Evolutionary conservation across 352 stramenopile genomes (phyloP).

Genomic region (Phytophthora cryptogea): DNA sequence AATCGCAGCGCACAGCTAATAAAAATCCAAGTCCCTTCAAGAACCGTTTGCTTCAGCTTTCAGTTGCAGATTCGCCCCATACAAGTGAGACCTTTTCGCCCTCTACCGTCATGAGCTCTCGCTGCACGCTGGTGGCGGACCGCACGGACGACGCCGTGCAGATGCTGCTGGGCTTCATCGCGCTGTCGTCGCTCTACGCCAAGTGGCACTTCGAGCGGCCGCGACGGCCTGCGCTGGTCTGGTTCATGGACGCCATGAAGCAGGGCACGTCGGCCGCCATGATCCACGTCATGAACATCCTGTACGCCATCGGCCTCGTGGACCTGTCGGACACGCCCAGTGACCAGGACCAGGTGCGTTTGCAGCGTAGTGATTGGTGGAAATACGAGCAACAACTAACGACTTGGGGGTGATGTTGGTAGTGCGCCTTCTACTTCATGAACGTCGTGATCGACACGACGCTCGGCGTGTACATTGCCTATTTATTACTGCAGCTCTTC

Average conservation of each 20-base stretch:
- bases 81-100: no score
- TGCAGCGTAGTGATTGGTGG: not conserved
- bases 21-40: conserved; percentile 13
- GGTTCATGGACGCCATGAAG: conserved; percentile 88
- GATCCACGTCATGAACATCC: conserved; percentile 82
- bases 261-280: conserved; percentile 79
- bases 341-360: conserved; percentile 62
- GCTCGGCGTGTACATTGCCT: conserved; percentile 82
- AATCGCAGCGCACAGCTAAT: conserved; percentile 7
- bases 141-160: conserved; percentile 77
- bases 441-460: conserved; percentile 87
- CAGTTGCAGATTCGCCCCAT: conserved; percentile 27
- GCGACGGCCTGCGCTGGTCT: conserved; percentile 63
- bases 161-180: conserved; percentile 74
- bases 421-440: conserved; percentile 90
- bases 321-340: conserved; percentile 53
- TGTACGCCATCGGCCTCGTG: conserved; percentile 75
- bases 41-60: not conserved
- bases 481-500: conserved; percentile 68
- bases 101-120: conserved; percentile 34
- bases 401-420: not conserved
- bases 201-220: conserved; percentile 80
- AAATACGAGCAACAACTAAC: not conserved
- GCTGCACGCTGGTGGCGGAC: conserved; percentile 74
- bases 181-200: conserved; percentile 75